Percentiles rank a stretch among this genome's conserved stretches.
Conservation (phyloP, 2,329 filamentous ascomycete genomes). For the Penicillium sp. region DNA sequence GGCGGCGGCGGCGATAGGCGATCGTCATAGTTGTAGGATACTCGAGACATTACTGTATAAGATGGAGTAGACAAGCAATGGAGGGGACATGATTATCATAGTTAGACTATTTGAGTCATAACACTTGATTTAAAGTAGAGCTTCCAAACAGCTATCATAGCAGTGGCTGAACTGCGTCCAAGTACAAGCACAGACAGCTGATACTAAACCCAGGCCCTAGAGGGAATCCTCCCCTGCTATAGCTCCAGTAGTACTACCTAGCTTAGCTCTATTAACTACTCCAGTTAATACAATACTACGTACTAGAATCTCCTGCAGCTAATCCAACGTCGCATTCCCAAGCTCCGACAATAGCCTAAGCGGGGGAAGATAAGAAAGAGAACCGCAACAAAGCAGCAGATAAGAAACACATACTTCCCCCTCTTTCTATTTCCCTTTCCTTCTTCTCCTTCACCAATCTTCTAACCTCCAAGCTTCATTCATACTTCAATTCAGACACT, state of each 20-base stretch:
- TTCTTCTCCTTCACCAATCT: background rate
- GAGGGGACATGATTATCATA: no score
- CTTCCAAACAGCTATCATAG: no score
- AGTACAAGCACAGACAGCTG: background rate
- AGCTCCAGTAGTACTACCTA: background rate
- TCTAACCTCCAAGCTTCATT: background rate
- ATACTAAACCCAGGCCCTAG: background rate
- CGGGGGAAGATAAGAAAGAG: background rate
- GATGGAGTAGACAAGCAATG: background rate
- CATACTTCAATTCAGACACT: background rate
- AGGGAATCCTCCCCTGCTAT: background rate
- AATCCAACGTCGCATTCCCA: background rate
- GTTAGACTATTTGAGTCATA: no score
- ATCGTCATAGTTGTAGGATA: background rate
- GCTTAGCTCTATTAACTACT: background rate
- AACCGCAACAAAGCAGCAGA: background rate
- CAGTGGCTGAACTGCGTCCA: background rate
- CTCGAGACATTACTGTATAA: background rate
- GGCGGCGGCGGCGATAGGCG: conserved; percentile 3
- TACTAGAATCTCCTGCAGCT: background rate
- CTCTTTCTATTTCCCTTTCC: background rate
- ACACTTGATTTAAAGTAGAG: no score
- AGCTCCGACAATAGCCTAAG: background rate
- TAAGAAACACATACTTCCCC: background rate
- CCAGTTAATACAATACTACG: no score